Evolutionary conservation across 116 monocot species (phyloP).

Genomic region (Iris pallida): DNA sequence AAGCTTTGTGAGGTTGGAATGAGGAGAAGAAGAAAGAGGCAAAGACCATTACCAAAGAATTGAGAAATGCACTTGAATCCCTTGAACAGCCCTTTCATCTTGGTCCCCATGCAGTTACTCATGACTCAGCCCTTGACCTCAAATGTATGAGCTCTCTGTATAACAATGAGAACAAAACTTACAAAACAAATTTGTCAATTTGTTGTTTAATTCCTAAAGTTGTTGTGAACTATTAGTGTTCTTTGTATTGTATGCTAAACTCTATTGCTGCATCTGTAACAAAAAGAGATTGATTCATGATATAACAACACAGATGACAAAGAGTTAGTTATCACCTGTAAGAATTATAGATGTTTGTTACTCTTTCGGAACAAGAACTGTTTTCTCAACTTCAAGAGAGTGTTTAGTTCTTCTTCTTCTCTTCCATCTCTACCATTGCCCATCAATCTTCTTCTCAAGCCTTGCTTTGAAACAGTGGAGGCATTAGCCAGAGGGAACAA

Average conservation of each 20-base stretch:
- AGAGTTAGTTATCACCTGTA: neutral
- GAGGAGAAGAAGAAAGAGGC: neutral
- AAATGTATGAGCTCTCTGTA: neutral
- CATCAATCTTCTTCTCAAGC: neutral
- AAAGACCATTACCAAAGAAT: slow-evolving; percentile 58
- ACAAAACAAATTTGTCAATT: no score
- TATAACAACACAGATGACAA: neutral
- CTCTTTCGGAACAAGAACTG: neutral
- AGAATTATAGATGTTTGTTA: neutral
- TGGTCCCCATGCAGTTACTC: slow-evolving; percentile 22
- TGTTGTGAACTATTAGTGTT: no score
- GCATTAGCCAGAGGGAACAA: neutral
- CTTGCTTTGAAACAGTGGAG: neutral
- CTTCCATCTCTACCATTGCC: neutral
- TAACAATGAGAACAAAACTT: neutral
- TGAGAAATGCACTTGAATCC: slow-evolving; percentile 76
- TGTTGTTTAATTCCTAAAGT: no score
- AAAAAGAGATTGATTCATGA: neutral
- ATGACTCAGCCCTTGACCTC: neutral
- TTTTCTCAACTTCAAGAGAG: neutral
- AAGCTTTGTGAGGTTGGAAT: no score
- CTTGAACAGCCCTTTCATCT: slow-evolving; percentile 87
- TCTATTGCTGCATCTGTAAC: neutral
- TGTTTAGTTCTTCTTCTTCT: neutral
- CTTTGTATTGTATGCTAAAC: neutral